Evolutionary conservation across 805 yeast species (phyloP).

Genomic region (Candida verbasci): DNA sequence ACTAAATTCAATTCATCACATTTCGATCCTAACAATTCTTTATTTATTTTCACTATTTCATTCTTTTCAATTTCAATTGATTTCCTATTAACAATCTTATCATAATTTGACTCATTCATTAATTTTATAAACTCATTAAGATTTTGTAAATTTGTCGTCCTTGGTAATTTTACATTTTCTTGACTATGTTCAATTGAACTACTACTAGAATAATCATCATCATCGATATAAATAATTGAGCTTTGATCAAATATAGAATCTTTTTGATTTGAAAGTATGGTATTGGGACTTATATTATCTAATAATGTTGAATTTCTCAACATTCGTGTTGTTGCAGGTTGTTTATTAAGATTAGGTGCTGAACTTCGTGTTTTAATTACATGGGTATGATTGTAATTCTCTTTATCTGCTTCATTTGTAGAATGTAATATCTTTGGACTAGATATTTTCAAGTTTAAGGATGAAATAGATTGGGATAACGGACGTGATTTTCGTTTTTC

Average conservation of each 20-base stretch:
- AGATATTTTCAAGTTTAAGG: conserved; percentile 7
- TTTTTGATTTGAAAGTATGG: not conserved
- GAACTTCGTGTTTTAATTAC: conserved; percentile 17
- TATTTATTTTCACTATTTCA: conserved; percentile 14
- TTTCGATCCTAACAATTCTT: not conserved
- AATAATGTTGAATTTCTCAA: not conserved
- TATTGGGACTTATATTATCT: conserved; percentile 2
- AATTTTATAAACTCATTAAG: conserved; percentile 14
- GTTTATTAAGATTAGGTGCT: conserved; percentile 17
- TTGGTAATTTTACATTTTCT: conserved; percentile 5
- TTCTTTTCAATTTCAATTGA: conserved; percentile 17
- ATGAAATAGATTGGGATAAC: conserved; percentile 13
- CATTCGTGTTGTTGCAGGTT: conserved; percentile 3
- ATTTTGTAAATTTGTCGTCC: conserved; percentile 15
- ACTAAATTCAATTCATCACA: conserved; percentile 8
- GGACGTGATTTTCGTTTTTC: conserved; percentile 12
- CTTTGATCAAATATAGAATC: conserved; percentile 12
- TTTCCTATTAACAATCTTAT: conserved; percentile 13
- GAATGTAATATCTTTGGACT: not conserved
- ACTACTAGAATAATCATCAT: conserved; percentile 10
- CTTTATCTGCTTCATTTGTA: conserved; percentile 5
- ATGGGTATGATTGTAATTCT: not conserved
- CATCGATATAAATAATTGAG: conserved; percentile 15
- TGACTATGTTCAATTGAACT: not conserved
- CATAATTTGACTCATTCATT: no score